phyloP scores from a whole-genome alignment of 306 rosid species.

The Senna tora region DNA sequence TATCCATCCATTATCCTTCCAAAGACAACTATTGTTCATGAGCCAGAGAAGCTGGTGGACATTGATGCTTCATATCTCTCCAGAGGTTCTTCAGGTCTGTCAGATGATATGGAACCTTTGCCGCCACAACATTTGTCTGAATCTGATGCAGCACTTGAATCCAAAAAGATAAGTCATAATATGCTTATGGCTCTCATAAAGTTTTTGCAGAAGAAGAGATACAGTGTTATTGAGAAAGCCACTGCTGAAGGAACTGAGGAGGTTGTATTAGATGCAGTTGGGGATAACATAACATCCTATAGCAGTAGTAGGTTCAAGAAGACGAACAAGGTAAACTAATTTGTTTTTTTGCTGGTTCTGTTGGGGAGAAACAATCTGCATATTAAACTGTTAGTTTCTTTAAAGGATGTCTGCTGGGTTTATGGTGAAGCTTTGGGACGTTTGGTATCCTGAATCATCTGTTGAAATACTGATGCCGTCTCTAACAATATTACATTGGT shows the following conservation, averaged over 20 bases:
- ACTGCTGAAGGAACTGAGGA: slow-evolving; percentile 98
- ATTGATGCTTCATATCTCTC: slow-evolving; percentile 68
- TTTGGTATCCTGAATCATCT: slow-evolving; percentile 22
- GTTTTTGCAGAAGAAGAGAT: slow-evolving; percentile 88
- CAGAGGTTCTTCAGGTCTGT: slow-evolving; percentile 78
- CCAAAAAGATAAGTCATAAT: slow-evolving; percentile 89
- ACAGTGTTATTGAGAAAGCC: slow-evolving; percentile 81
- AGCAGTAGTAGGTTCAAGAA: slow-evolving; percentile 65
- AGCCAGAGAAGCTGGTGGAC: slow-evolving; percentile 74
- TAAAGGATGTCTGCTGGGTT: slow-evolving; percentile 12
- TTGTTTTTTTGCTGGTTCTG: slow-evolving; percentile 24
- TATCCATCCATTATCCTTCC: slow-evolving; percentile 88
- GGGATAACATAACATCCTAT: slow-evolving; percentile 63
- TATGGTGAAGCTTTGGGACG: slow-evolving; percentile 25
- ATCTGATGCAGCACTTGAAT: slow-evolving; percentile 71
- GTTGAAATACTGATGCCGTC: slow-evolving; percentile 10
- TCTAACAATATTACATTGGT: neutral
- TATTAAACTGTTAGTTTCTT: slow-evolving; percentile 7
- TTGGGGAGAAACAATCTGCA: slow-evolving; percentile 4
- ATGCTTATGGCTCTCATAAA: slow-evolving; percentile 97
- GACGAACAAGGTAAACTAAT: slow-evolving; percentile 70
- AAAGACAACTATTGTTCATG: slow-evolving; percentile 68
- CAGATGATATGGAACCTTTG: slow-evolving; percentile 82
- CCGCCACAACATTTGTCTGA: slow-evolving; percentile 53
- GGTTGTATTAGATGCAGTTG: slow-evolving; percentile 92